A percentile compares a stretch with the other conserved stretches of the same genome.
phyloP scores from a whole-genome alignment of 345 rosid genomes.

The Gynandropsis gynandra region DNA sequence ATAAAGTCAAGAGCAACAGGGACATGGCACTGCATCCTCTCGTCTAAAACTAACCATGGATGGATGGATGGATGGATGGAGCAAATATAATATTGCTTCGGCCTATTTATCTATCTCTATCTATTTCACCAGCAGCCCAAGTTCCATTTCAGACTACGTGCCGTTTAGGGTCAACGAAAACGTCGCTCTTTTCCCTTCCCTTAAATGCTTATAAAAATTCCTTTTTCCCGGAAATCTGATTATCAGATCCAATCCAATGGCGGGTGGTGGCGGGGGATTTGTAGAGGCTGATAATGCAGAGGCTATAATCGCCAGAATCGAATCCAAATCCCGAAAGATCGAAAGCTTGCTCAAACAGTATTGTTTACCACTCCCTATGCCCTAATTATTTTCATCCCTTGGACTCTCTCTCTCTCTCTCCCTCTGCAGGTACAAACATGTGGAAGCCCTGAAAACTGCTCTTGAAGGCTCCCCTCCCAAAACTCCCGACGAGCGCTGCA shows the following conservation, averaged over 20 bases:
- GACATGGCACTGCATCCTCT: no score
- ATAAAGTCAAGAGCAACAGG: no score
- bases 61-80: no score
- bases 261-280: slow-evolving; percentile 41
- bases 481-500: slow-evolving; percentile 84
- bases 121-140: no score
- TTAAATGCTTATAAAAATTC: no score
- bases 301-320: slow-evolving; percentile 81
- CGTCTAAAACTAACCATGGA: no score
- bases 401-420: neutral
- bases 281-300: slow-evolving; percentile 87
- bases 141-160: no score
- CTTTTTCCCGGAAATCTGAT: neutral
- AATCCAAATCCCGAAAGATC: slow-evolving; percentile 81
- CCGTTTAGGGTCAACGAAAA: no score
- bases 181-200: no score
- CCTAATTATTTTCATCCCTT: slow-evolving; percentile 1
- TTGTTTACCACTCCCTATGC: neutral
- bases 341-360: slow-evolving; percentile 87
- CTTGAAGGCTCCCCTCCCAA: slow-evolving; percentile 88
- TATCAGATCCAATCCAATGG: slow-evolving; percentile 39
- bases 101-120: no score
- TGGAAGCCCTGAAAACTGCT: slow-evolving; percentile 87
- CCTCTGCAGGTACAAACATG: slow-evolving; percentile 30
- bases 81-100: no score